phyloP scores from a whole-genome alignment of 306 rosid species.

The Inga oerstediana region DNA sequence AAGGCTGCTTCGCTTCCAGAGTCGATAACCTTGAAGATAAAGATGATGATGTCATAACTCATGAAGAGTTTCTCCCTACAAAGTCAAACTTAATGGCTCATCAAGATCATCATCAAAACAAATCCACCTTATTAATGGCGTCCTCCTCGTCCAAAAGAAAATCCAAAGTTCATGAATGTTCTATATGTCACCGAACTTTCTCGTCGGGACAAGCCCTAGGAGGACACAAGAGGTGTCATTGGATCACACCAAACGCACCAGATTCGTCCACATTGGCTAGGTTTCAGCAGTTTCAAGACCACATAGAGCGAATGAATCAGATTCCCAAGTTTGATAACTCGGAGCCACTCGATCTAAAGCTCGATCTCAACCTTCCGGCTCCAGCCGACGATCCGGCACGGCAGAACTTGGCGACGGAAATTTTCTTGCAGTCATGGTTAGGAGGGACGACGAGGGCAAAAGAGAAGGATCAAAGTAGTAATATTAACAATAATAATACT shows the following conservation, averaged over 20 bases:
- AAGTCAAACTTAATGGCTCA: slow-evolving; percentile 38
- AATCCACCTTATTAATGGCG: neutral
- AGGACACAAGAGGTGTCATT: slow-evolving; percentile 93
- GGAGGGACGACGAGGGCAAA: slow-evolving; percentile 30
- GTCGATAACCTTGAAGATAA: slow-evolving; percentile 56
- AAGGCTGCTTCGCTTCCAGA: slow-evolving; percentile 87
- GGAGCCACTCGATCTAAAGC: slow-evolving; percentile 66
- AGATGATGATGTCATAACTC: slow-evolving; percentile 61
- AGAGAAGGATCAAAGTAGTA: neutral
- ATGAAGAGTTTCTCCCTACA: slow-evolving; percentile 60
- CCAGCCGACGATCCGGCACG: slow-evolving; percentile 41
- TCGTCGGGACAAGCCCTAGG: slow-evolving; percentile 94
- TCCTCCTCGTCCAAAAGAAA: slow-evolving; percentile 66
- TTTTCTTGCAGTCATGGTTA: slow-evolving; percentile 67
- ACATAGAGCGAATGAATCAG: slow-evolving; percentile 45
- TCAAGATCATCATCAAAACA: neutral
- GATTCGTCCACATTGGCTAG: slow-evolving; percentile 59
- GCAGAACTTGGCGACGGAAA: slow-evolving; percentile 49
- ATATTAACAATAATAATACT: neutral
- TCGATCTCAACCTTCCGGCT: slow-evolving; percentile 88
- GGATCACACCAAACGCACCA: slow-evolving; percentile 82
- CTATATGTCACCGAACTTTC: slow-evolving; percentile 88
- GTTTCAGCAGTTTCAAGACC: slow-evolving; percentile 75
- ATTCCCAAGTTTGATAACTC: slow-evolving; percentile 51
- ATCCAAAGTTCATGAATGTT: slow-evolving; percentile 86